Percentiles rank a stretch among this genome's conserved stretches.
phyloP scores from a whole-genome alignment of 768 basidiomycete species.

The Solioccasus polychromus region DNA sequence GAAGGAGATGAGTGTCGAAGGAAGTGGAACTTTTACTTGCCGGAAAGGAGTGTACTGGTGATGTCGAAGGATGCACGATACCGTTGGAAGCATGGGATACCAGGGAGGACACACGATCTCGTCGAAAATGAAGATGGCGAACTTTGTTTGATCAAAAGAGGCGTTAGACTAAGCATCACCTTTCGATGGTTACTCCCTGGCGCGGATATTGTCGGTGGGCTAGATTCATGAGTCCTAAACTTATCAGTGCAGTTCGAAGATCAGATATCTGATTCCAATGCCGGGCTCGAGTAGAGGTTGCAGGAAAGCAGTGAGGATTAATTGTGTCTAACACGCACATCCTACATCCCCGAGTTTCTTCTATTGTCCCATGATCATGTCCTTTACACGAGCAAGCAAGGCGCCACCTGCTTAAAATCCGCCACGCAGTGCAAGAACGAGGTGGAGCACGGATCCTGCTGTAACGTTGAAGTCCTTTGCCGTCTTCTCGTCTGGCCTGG shows the following conservation, averaged over 20 bases:
- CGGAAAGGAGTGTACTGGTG: slow-evolving; percentile 72
- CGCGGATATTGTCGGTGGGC: slow-evolving; percentile 76
- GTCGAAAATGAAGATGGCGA: slow-evolving; percentile 39
- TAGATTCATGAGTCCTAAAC: slow-evolving; percentile 16
- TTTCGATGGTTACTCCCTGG: slow-evolving; percentile 85
- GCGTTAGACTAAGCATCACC: slow-evolving; percentile 73
- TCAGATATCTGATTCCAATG: slow-evolving; percentile 2
- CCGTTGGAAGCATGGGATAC: slow-evolving; percentile 87
- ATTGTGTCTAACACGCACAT: slow-evolving; percentile 30
- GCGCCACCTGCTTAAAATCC: slow-evolving; percentile 49
- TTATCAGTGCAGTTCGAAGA: slow-evolving; percentile 1
- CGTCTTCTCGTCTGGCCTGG: slow-evolving; percentile 88
- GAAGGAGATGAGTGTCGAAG: not conserved
- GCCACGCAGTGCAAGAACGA: slow-evolving; percentile 94
- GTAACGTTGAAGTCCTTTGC: slow-evolving; percentile 80
- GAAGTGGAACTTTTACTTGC: slow-evolving; percentile 60
- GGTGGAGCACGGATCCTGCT: slow-evolving; percentile 86
- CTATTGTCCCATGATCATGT: slow-evolving; percentile 19
- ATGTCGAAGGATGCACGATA: slow-evolving; percentile 82
- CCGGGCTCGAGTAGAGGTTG: not conserved
- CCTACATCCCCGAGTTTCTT: slow-evolving; percentile 17
- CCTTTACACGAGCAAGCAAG: too few species aligned
- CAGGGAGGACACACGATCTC: slow-evolving; percentile 54
- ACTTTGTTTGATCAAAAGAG: slow-evolving; percentile 46
- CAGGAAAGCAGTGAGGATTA: slow-evolving; percentile 22